Evolutionary conservation across 169 alveolate species (phyloP).

Genomic region (Eimeria necatrix): DNA sequence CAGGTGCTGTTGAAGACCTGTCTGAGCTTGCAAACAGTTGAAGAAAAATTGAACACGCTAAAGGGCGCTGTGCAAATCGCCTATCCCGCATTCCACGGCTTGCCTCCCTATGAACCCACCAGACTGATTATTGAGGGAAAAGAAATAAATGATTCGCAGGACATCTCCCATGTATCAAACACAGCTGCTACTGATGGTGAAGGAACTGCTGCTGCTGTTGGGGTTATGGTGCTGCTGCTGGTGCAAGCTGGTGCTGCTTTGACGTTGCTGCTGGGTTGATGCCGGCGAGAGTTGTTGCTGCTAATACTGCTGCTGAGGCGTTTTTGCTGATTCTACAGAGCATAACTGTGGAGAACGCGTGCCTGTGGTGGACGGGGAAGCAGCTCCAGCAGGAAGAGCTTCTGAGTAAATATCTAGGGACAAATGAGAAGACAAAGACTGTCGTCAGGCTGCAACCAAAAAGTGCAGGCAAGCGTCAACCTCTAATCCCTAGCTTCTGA

Average conservation of each 20-base stretch:
- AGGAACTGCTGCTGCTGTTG: not conserved
- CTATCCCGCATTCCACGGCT: conserved; percentile 96
- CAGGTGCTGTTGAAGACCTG: conserved; percentile 86
- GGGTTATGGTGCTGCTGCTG: not conserved
- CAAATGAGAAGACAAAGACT: conserved; percentile 96
- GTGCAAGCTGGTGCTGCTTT: not conserved
- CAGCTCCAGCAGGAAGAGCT: conserved; percentile 93
- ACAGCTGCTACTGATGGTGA: not conserved
- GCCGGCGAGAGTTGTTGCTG: not conserved
- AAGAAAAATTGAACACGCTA: conserved; percentile 91
- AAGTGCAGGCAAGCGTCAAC: conserved; percentile 83
- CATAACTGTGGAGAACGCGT: conserved; percentile 88
- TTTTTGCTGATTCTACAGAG: conserved; percentile 81
- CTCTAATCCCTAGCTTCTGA: too few species aligned
- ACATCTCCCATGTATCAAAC: conserved; percentile 27
- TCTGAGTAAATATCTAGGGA: conserved; percentile 92
- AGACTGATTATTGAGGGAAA: conserved; percentile 92
- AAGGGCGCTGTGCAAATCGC: conserved; percentile 96
- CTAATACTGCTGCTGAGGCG: not conserved
- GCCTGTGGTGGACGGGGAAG: conserved; percentile 98
- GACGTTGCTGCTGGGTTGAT: not conserved
- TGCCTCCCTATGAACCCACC: conserved; percentile 96
- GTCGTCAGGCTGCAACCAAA: conserved; percentile 94
- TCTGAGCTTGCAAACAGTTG: conserved; percentile 85
- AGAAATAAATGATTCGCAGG: conserved; percentile 87